Conservation (phyloP, 495 filamentous ascomycete species). For the Talaromyces trachyspermus region DNA sequence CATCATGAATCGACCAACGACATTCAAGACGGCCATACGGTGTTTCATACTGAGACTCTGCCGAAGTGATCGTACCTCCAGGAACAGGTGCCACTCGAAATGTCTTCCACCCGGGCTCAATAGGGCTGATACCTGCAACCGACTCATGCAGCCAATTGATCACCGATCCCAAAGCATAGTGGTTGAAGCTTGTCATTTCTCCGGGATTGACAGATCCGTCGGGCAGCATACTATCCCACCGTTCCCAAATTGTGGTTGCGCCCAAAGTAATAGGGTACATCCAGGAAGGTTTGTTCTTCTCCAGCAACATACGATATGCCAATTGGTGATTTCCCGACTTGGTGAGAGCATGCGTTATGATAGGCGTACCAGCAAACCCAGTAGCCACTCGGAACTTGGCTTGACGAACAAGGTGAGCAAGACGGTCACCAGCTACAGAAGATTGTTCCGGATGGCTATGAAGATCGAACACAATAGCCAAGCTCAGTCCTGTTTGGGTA, state of each 20-base stretch:
- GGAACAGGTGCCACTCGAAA: conserved; percentile 20
- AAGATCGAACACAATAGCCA: conserved; percentile 39
- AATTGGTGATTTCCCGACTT: conserved; percentile 20
- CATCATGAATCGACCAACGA: conserved; percentile 13
- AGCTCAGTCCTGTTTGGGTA: conserved; percentile 40
- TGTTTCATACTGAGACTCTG: conserved; percentile 18
- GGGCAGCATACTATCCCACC: conserved; percentile 47
- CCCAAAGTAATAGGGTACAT: conserved; percentile 45
- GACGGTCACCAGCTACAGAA: conserved; percentile 17
- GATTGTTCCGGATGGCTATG: conserved; percentile 23
- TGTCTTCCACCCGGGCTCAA: conserved; percentile 20
- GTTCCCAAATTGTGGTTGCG: conserved; percentile 49
- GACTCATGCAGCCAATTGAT: conserved; percentile 23
- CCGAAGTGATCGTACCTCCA: conserved; percentile 18
- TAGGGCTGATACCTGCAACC: conserved; percentile 18
- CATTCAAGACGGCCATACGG: conserved; percentile 21
- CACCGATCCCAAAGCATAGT: conserved; percentile 41
- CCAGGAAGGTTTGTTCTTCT: conserved; percentile 39
- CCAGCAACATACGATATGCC: conserved; percentile 30
- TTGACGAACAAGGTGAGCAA: conserved; percentile 21
- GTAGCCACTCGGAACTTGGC: conserved; percentile 39
- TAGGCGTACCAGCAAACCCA: conserved; percentile 48
- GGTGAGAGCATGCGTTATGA: conserved; percentile 38
- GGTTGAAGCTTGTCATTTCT: conserved; percentile 50
- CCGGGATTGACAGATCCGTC: conserved; percentile 45